Evolutionary conservation across 768 basidiomycete genomes (phyloP).

Genomic region (Suillus hirtellus): DNA sequence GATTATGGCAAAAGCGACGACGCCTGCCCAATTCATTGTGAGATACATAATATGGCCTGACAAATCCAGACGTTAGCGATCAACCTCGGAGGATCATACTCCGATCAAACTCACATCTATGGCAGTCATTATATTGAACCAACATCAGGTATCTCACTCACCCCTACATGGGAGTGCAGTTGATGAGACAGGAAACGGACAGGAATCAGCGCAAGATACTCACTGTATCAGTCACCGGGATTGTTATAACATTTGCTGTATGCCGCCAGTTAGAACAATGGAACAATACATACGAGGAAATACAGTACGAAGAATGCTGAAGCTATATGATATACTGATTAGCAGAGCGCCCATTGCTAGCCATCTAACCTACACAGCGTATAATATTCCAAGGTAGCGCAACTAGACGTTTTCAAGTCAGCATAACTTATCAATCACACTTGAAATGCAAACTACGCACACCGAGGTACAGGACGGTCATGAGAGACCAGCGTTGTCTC

Average conservation of each 20-base stretch:
- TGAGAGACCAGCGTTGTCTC: neutral
- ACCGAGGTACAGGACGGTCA: neutral
- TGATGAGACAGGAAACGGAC: neutral
- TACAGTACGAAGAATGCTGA: neutral
- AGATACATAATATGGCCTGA: neutral
- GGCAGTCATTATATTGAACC: neutral
- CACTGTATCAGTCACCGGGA: neutral
- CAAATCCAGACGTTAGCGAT: neutral
- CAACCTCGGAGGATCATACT: neutral
- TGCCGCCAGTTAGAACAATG: neutral
- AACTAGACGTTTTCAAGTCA: neutral
- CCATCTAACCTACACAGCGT: neutral
- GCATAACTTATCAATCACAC: neutral
- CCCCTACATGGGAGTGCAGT: neutral
- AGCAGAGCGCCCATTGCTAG: neutral
- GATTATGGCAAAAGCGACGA: neutral
- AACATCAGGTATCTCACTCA: neutral
- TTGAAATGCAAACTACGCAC: neutral
- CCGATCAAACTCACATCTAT: neutral
- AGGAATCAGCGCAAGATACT: neutral
- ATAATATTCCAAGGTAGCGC: constrained; percentile 4
- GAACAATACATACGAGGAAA: neutral
- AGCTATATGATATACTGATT: neutral
- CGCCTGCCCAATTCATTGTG: neutral
- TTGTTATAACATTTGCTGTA: neutral